These are phyloP conservation scores for Lepiota brunneoincarnata DNA, from an alignment of 768 basidiomycete genomes.

Conservation along the genomic window DNA sequence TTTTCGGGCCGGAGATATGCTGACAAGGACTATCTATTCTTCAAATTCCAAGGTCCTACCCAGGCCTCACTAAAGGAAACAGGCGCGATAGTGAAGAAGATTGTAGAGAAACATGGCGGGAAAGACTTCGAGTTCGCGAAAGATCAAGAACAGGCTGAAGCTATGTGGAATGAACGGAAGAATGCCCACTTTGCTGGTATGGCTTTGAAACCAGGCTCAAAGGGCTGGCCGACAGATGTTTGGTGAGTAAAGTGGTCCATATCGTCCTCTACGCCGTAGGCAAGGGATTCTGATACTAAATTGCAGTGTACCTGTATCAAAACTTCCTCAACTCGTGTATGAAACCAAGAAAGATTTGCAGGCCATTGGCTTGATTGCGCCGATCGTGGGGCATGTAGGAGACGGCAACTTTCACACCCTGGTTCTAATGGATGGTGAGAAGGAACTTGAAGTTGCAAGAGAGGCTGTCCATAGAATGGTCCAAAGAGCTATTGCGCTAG, in stretches of 20 bases:
- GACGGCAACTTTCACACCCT: slow-evolving; percentile 58
- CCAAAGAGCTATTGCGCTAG: slow-evolving; percentile 61
- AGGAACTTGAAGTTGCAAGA: slow-evolving; percentile 42
- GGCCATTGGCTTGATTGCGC: slow-evolving; percentile 51
- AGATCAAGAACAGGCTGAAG: slow-evolving; percentile 59
- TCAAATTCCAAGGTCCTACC: slow-evolving; percentile 82
- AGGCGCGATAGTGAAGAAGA: slow-evolving; percentile 51
- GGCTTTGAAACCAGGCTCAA: slow-evolving; percentile 53
- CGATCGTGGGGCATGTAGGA: slow-evolving; percentile 76
- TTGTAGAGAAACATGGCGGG: slow-evolving; percentile 66
- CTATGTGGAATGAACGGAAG: slow-evolving; percentile 75
- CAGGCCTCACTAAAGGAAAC: slow-evolving; percentile 58
- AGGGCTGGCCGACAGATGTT: slow-evolving; percentile 74
- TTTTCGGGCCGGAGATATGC: slow-evolving; percentile 55
- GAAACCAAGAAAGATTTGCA: slow-evolving; percentile 73
- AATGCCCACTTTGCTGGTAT: slow-evolving; percentile 58
- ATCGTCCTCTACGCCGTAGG: neutral
- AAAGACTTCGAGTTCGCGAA: slow-evolving; percentile 65
- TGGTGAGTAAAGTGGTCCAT: slow-evolving; percentile 41
- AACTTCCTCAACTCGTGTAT: slow-evolving; percentile 58
- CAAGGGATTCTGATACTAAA: neutral
- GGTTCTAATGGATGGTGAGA: slow-evolving; percentile 55
- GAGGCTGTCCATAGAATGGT: slow-evolving; percentile 61
- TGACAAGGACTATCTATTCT: slow-evolving; percentile 71
- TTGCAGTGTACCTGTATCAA: slow-evolving; percentile 58